Evolutionary conservation across 2,329 filamentous ascomycete species (phyloP), one percentile per base, ranked within the genome.

Genomic region (Chrysosporium queenslandicum): DNA sequence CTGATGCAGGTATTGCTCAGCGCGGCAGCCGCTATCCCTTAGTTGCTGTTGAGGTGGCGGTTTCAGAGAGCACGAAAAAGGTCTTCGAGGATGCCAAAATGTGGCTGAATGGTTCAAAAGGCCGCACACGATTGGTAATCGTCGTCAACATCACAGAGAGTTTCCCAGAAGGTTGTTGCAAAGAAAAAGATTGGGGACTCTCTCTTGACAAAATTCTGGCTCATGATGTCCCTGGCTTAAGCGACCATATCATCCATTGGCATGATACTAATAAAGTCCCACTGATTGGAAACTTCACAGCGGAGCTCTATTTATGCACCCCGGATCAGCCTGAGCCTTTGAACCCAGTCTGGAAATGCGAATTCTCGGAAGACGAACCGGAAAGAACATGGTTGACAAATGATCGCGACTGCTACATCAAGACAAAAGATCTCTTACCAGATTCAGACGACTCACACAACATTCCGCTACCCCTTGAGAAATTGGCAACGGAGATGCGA

Each of bases 81-180:
- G 49, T 52, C 12, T 52, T 52, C 43, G 49, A 52, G 30, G 49
- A 52, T 46, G 49, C 49, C 30, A 34, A 40, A 30, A 34, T 20
- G 27, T 52, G 49, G 49, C 49, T 52, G 37, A 51, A 51, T 2
- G 49, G 49, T 23, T 30, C 49, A 30, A 25, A 51, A 14, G 48
- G 48, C 25, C 42, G 21, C 39, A 51, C 48, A n/a, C 45, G 27
- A 9, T 45, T 51, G 21, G 46, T 51, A 27, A 51, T 50, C 20
- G 32, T 50, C 42, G 47, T 41, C 23, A 7, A 50, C 27, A 50
- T 50, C 36, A 50, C 39, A 25, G 47, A 50, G 20, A 50, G 6
- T 12, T 40, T 50, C 11, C 16, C 47, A 40, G 27, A 20, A 39
- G 20, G 39, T 21, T 3, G n/a, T 14, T 32, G 5, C 12, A 20